phyloP scores from a whole-genome alignment of 495 filamentous ascomycete species.

The Podospora comata region DNA sequence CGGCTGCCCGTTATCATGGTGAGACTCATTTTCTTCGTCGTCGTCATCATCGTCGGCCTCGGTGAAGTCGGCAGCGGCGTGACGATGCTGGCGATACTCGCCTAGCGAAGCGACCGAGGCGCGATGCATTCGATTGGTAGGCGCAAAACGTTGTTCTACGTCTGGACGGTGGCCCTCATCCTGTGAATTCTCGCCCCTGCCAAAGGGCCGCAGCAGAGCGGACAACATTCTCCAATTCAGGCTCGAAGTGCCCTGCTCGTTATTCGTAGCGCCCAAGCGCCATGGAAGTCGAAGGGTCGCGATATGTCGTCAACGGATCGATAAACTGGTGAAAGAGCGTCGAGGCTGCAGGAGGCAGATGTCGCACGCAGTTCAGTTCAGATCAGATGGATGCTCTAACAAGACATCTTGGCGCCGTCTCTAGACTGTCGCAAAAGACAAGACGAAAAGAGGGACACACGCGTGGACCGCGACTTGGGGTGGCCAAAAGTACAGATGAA shows the following conservation, averaged over 20 bases:
- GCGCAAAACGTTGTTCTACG: conserved; percentile 34
- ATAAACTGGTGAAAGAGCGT: background rate
- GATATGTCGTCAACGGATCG: background rate
- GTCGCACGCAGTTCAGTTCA: background rate
- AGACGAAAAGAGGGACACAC: conserved; percentile 6
- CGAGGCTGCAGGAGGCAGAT: background rate
- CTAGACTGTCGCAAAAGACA: conserved; percentile 2
- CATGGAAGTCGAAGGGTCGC: conserved; percentile 27
- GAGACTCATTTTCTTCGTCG: conserved; percentile 47
- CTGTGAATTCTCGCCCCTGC: conserved; percentile 25
- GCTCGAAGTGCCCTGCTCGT: conserved; percentile 25
- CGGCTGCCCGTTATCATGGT: conserved; percentile 42
- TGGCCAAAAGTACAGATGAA: background rate
- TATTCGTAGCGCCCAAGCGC: conserved; percentile 24
- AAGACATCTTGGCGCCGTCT: conserved; percentile 10
- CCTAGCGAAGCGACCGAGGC: conserved; percentile 5
- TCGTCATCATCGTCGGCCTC: conserved; percentile 54
- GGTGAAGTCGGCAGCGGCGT: conserved; percentile 57
- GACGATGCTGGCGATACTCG: conserved; percentile 41
- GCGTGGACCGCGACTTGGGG: conserved; percentile 9
- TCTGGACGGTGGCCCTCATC: conserved; percentile 28
- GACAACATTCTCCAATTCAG: conserved; percentile 39
- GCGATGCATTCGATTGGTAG: conserved; percentile 27
- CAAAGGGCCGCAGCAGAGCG: conserved; percentile 41
- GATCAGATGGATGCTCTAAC: conserved; percentile 8